A percentile compares a stretch with the other conserved stretches of the same genome.
Evolutionary conservation across 129 eudicot genomes (phyloP).

Genomic region (Saposhnikovia divaricata): DNA sequence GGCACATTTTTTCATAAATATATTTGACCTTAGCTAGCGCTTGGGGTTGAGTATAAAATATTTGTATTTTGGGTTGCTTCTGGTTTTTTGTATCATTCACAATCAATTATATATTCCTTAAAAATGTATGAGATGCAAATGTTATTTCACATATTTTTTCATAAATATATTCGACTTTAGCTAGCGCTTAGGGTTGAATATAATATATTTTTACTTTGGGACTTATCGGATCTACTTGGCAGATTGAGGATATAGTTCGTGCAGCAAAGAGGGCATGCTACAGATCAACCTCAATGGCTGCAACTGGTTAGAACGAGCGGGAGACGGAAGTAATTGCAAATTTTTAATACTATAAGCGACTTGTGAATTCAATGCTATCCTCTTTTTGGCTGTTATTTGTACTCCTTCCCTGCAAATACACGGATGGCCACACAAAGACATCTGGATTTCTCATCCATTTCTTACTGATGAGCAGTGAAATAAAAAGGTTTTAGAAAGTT

Average conservation of each 20-base stretch:
- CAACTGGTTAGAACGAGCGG: slow-evolving; percentile 21
- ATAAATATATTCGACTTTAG: neutral
- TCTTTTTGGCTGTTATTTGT: slow-evolving; percentile 1
- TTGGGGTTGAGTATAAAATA: neutral
- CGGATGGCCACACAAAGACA: slow-evolving; percentile 4
- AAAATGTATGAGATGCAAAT: neutral
- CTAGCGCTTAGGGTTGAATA: neutral
- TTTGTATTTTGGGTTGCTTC: neutral
- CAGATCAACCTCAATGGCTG: slow-evolving; percentile 33
- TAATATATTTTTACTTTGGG: neutral
- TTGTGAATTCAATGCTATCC: neutral
- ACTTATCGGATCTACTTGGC: neutral
- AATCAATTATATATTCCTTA: neutral
- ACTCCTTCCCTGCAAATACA: neutral
- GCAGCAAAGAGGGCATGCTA: slow-evolving; percentile 57
- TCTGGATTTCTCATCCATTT: slow-evolving; percentile 5
- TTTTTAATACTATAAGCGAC: neutral
- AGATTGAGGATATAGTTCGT: slow-evolving; percentile 66
- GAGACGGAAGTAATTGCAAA: neutral
- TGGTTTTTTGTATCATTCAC: neutral
- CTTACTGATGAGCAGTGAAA: neutral
- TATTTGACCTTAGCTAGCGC: no score
- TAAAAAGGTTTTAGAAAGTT: neutral
- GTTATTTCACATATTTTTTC: neutral
- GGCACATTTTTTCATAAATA: neutral